Base-by-base conservation (phyloP, 2,329 filamentous ascomycete genomes). In the Trichoderma oligosporum region DNA sequence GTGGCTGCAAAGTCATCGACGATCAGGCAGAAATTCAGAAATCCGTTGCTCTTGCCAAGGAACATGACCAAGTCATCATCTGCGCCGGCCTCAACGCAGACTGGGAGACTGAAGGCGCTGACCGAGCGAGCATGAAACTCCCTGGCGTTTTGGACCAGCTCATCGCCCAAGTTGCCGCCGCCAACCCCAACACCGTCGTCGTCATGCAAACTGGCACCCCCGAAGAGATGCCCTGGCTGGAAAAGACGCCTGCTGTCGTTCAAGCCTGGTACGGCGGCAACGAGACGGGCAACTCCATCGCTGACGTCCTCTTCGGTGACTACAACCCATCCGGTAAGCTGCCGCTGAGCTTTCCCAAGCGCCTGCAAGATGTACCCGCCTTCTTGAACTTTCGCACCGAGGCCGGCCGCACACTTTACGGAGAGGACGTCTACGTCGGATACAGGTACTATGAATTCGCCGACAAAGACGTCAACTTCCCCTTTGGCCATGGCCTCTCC, bases 221-320 rank as follows among this genome's bases (percentile, higher is more conserved):
- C 0, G 81, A 89, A 22, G 78, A 81, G 55, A 86, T 91, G 85
- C 86, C 87, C 0, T 89, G 86, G 86, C 76, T 82, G 1, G 68
- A 75, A 14, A 71, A 78, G 29, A 81, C 82, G 2, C 69, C 73
- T 7, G 82, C 84, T 2, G 74, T 92, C 1, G 67, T 91, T 1
- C 87, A 93, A 66, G 88, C 88, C 7, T 94, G 89, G 88, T 94
- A 91, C 66, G 88, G 89, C 60, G 89, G 90, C n/a, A 90, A 94
- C 66, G 89, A 94, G 74, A 87, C 86, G 4, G 90, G 89, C 5
- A 91, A 92, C 66, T 86, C 85, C 9, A 86, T 95, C 60, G 88
- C 87, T 0, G 89, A 93, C 62, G 79, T 93, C 1, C 76, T 93
- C 16, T 88, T 89, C 61, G 89, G 88, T 46, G 81, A 86, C 60